phyloP scores from a whole-genome alignment of 164 flowering plant species.

The Dillenia suffruticosa region DNA sequence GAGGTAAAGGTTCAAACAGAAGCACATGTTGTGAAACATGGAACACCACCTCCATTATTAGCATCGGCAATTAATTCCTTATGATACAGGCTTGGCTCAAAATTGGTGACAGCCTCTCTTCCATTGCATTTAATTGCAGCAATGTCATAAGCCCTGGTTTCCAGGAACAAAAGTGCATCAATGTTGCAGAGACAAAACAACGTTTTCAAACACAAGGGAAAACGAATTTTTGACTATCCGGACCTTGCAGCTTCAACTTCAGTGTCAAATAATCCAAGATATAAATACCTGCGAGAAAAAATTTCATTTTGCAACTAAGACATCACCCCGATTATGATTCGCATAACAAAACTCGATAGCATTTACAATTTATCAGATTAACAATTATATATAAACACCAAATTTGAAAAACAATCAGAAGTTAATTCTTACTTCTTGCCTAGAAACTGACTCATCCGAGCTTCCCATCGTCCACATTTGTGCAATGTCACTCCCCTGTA shows the following conservation, averaged over 20 bases:
- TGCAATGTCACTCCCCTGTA: conserved; percentile 76
- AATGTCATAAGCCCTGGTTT: conserved; percentile 91
- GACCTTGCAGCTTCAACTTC: conserved; percentile 99
- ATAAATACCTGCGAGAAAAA: conserved; percentile 75
- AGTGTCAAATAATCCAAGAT: conserved; percentile 93
- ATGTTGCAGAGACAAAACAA: conserved; percentile 36
- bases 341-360: no score
- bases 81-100: conserved; percentile 69
- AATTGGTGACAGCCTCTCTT: conserved; percentile 89
- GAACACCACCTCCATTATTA: conserved; percentile 40
- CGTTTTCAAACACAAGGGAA: conserved; percentile 31
- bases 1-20: conserved; percentile 19
- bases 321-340: no score
- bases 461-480: conserved; percentile 92
- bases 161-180: conserved; percentile 40
- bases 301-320: no score
- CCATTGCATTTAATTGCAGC: conserved; percentile 93
- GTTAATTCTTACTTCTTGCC: conserved; percentile 72
- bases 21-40: no score
- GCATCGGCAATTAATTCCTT: conserved; percentile 41
- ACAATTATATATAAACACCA: no score
- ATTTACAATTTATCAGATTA: no score
- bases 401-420: no score
- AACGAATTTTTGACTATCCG: conserved; percentile 40
- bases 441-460: conserved; percentile 80